Base-by-base conservation (phyloP, 2,329 filamentous ascomycete species). In the Pseudogymnoascus sp. region DNA sequence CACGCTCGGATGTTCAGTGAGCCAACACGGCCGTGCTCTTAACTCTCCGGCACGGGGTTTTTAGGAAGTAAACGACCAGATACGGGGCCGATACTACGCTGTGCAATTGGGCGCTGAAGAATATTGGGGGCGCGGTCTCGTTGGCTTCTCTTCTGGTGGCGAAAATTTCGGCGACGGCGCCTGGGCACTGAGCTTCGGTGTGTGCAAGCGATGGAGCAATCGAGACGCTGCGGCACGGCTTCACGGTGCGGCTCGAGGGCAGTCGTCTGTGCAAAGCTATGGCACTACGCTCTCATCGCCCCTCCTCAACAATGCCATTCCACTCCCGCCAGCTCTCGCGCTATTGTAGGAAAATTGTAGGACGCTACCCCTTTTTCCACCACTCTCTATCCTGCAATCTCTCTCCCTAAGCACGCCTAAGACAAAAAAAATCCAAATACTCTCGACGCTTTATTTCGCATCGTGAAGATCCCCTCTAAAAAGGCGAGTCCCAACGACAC, bases 121-220 rank as follows among this genome's bases (percentile, higher is more conserved):
- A 34, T 31, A 34, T 56, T 12, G 46, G 7, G 5, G 18, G 46
- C 25, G 34, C 25, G 46, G 46, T 34, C 46, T 34, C 7, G 25
- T n/a, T 16, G n/a, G 46, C 46, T 18, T 53, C n/a, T 18, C 7
- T 31, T 53, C 3, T 53, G 46, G 46, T 34, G 46, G 25, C 14
- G 14, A 18, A 56, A 56, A 56, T 34, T n/a, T 34, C 46, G 25
- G n/a, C 46, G 25, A 56, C 46, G 25, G 25, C 25, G 46, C n/a
- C 46, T 56, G 46, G 46, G 46, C 46, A 34, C 2, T 56, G 46
- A 34, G 46, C 25, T 34, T 56, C 25, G 5, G n/a, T 56, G 8
- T 34, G n/a, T 12, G 14, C n/a, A 56, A 56, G 46, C 46, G 46
- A 56, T 56, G 25, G 46, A 56, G 46, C 46, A 56, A 18, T 56